These are phyloP conservation scores for Dothidotthia symphoricarpi DNA, from an alignment of 2,329 filamentous ascomycete genomes.

Conservation along the genomic window DNA sequence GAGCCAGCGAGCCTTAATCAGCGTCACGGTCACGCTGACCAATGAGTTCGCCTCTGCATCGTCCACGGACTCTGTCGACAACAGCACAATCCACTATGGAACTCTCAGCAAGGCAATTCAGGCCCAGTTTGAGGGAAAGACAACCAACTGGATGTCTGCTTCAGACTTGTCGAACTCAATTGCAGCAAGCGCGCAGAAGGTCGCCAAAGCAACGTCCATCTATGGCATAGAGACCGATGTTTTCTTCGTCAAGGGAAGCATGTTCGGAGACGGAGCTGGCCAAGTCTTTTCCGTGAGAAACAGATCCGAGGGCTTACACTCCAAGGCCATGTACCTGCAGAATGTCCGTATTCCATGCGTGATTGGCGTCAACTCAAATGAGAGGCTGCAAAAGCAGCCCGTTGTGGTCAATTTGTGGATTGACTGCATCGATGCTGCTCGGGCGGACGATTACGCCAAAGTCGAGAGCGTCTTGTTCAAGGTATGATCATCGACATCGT, in stretches of 20 bases:
- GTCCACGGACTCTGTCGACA: conserved; percentile 58
- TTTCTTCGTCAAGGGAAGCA: conserved; percentile 65
- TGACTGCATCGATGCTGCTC: conserved; percentile 49
- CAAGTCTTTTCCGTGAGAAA: conserved; percentile 42
- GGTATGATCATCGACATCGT: conserved; percentile 46
- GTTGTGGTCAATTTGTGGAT: conserved; percentile 63
- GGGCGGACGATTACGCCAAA: conserved; percentile 53
- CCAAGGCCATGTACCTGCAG: conserved; percentile 51
- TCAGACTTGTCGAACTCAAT: conserved; percentile 19
- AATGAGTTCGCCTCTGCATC: conserved; percentile 59
- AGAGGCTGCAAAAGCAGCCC: conserved; percentile 64
- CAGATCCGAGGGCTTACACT: conserved; percentile 11
- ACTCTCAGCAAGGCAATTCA: conserved; percentile 65
- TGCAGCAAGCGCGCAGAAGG: conserved; percentile 15
- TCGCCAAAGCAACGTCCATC: conserved; percentile 29
- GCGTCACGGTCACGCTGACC: conserved; percentile 58
- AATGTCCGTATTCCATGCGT: conserved; percentile 64
- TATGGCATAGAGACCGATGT: conserved; percentile 54
- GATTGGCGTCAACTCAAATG: conserved; percentile 71
- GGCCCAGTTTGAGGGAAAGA: conserved; percentile 42
- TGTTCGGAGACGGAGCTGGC: conserved; percentile 62
- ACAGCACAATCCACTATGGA: conserved; percentile 76
- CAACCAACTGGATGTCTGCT: conserved; percentile 24
- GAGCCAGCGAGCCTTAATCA: conserved; percentile 62
- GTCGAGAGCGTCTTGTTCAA: conserved; percentile 62